phyloP scores from a whole-genome alignment of 371 early-diverging fungal species.

The Haplosporangium sp. region DNA sequence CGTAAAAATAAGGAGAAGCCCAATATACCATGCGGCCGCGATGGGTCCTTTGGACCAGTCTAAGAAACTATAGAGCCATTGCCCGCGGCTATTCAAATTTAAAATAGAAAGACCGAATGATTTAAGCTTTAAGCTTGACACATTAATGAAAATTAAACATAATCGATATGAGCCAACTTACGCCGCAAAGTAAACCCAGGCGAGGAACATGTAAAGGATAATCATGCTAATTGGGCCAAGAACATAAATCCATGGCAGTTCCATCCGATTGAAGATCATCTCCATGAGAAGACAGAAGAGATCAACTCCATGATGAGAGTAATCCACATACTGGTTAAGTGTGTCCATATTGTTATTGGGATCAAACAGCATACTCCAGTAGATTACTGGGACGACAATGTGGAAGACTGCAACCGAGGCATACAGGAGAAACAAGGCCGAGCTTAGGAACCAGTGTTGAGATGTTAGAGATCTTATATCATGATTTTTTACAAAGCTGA shows the following conservation, averaged over 20 bases:
- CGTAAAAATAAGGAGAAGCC: conserved; percentile 32
- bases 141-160: conserved; percentile 1
- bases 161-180: conserved; percentile 13
- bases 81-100: conserved; percentile 24
- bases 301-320: conserved; percentile 48
- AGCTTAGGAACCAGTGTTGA: conserved; percentile 53
- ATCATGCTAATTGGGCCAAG: conserved; percentile 46
- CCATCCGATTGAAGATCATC: conserved; percentile 52
- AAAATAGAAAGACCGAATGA: not conserved
- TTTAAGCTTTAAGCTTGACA: not conserved
- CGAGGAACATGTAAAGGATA: conserved; percentile 55
- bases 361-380: conserved; percentile 53
- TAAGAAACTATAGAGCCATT: conserved; percentile 52
- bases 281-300: conserved; percentile 39
- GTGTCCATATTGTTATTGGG: conserved; percentile 54
- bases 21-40: conserved; percentile 49
- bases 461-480: conserved; percentile 23
- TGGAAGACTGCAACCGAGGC: conserved; percentile 46
- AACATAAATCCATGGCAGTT: conserved; percentile 31
- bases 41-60: conserved; percentile 45
- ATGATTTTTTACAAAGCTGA: conserved; percentile 10
- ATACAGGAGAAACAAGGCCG: conserved; percentile 40
- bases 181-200: conserved; percentile 55
- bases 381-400: conserved; percentile 54
- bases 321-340: conserved; percentile 49